Evolutionary conservation across 257 asterid genomes (phyloP), one percentile per base, ranked within the genome.

Genomic region (Cruciata laevipes): DNA sequence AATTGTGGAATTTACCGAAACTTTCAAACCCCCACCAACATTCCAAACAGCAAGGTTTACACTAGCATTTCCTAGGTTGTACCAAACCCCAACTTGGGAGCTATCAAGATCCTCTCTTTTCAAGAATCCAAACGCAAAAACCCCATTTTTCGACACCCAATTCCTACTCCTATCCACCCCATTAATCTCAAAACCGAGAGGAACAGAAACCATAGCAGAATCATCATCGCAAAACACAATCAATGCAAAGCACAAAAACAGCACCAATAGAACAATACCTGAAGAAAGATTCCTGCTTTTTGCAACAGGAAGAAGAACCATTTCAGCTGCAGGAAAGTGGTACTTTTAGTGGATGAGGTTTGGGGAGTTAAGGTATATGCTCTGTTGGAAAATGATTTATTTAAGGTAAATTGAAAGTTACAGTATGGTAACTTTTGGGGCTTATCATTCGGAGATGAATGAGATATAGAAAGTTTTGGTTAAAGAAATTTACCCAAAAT

Each of bases 61-160:
- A 75, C 76, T 69, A 70, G 71, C 69, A 69, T 70, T 83, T 63
- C 82, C 90, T 37, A 84, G 69, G 52, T 80, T 84, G 70, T 86
- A 86, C 82, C 70, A 79, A 56, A 86, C 65, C 0, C 94, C 94
- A 63, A 84, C 88, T 76, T 68, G 80, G 67, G 52, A 82, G 37
- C 75, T 84, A 76, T 79, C 82, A 52, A 13, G 75, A 65, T 69
- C 80, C 47, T 79, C 79, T 42, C 73, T 80, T 75, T 77, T 83
- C 81, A 82, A 75, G 90, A 86, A 86, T 65, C 90, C 94, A 80
- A 86, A 84, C 57, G 88, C 78, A 81, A 86, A 86, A 70, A 73
- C 83, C 80, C 93, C 85, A 80, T 80, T 86, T 82, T 76, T 77
- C 55, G 93, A 86, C 71, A 86, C 78, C 89, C 87, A 82, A 67